Evolutionary conservation across 208 protist genomes (phyloP).

Genomic region (Trypanosomatidae sp.): DNA sequence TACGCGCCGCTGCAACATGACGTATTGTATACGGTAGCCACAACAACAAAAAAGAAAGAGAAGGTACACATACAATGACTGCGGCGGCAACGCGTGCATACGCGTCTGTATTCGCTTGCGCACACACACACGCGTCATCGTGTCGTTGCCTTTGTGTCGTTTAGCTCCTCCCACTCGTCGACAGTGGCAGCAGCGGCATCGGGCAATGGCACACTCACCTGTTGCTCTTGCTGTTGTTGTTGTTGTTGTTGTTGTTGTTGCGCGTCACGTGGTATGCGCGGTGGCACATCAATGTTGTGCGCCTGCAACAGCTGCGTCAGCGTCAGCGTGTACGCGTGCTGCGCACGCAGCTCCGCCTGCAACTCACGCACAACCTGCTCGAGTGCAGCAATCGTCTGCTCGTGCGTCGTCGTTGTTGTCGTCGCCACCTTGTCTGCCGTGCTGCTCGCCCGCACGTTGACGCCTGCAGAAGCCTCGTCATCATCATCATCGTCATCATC

Average conservation of each 20-base stretch:
- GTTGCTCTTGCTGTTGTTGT: not conserved
- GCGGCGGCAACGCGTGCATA: no score
- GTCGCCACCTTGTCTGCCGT: not conserved
- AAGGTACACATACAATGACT: no score
- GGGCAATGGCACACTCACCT: not conserved
- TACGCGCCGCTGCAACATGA: no score
- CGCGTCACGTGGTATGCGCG: not conserved
- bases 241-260: not conserved
- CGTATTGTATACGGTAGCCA: no score
- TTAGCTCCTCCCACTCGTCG: no score
- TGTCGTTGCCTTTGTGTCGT: no score
- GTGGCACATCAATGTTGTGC: slow-evolving; percentile 14
- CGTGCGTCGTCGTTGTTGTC: not conserved
- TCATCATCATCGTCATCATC: slow-evolving; percentile 1
- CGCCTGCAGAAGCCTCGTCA: no score
- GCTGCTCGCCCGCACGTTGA: slow-evolving; percentile 4
- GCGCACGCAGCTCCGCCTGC: slow-evolving; percentile 32
- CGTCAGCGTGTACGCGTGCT: slow-evolving; percentile 12
- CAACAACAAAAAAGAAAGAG: no score
- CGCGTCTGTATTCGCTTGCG: no score
- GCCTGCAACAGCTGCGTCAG: slow-evolving; percentile 10
- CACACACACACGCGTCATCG: no score
- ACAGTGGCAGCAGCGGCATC: not conserved
- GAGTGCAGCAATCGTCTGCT: slow-evolving; percentile 13
- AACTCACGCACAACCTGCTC: slow-evolving; percentile 43